Evolutionary conservation across 306 rosid genomes (phyloP).

Genomic region (Quercus berberidifolia): DNA sequence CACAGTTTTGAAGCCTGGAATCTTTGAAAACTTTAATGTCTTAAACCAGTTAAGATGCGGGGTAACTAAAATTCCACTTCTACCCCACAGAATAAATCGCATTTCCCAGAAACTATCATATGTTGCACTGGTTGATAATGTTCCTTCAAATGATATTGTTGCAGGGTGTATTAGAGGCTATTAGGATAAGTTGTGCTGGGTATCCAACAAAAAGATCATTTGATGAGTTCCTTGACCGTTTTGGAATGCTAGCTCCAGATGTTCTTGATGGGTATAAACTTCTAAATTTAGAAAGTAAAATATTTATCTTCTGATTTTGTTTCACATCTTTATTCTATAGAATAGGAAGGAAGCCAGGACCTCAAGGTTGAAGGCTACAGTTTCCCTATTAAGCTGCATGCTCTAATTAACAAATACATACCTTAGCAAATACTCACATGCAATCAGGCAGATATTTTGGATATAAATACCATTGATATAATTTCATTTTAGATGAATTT

Average conservation of each 20-base stretch:
- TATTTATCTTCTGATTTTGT: background rate
- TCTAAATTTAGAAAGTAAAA: conserved; percentile 7
- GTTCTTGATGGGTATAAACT: conserved; percentile 70
- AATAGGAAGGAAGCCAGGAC: conserved; percentile 19
- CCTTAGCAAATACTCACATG: conserved; percentile 1
- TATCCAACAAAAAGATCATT: conserved; percentile 86
- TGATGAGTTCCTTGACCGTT: conserved; percentile 84
- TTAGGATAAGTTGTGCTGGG: conserved; percentile 88
- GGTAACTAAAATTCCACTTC: conserved; percentile 39
- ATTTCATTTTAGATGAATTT: conserved; percentile 9
- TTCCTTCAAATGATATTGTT: conserved; percentile 9
- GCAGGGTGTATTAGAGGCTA: conserved; percentile 94
- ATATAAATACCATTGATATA: background rate
- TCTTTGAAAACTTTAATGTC: conserved; percentile 79
- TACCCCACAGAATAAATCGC: background rate
- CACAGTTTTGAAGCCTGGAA: conserved; percentile 82
- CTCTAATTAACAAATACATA: background rate
- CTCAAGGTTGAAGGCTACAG: conserved; percentile 10
- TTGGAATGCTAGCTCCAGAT: conserved; percentile 86
- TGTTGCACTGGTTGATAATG: background rate
- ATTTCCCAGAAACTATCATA: background rate
- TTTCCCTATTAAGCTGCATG: conserved; percentile 8
- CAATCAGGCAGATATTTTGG: background rate
- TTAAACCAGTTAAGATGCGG: conserved; percentile 86
- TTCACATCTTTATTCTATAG: background rate